These are phyloP conservation scores for Aethionema arabicum DNA, from an alignment of 345 rosid genomes.

Conservation along the genomic window DNA sequence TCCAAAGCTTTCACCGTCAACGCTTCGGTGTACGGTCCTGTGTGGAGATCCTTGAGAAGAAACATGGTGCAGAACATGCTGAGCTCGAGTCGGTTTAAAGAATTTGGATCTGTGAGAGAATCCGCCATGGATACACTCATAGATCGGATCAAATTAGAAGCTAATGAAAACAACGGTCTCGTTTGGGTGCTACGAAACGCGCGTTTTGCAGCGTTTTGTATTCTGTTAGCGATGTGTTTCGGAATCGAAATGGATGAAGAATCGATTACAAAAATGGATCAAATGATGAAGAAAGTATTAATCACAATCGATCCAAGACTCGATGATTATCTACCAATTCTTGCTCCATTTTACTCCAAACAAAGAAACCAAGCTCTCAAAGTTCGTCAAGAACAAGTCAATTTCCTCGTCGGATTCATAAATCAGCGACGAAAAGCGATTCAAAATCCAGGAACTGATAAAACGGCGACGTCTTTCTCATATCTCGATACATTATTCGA, in stretches of 20 bases:
- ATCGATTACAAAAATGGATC: constrained; percentile 54
- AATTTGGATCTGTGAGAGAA: constrained; percentile 51
- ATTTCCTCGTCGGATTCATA: constrained; percentile 52
- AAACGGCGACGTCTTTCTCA: constrained; percentile 60
- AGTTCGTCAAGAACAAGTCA: constrained; percentile 64
- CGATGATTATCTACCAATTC: constrained; percentile 81
- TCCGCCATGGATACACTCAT: constrained; percentile 67
- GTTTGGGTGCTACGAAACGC: constrained; percentile 77
- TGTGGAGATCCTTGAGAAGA: constrained; percentile 79
- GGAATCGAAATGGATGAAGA: constrained; percentile 86
- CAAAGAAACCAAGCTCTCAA: constrained; percentile 53
- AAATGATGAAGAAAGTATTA: constrained; percentile 65
- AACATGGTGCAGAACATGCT: constrained; percentile 98
- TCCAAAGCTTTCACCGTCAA: constrained; percentile 91
- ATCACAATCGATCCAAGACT: constrained; percentile 66
- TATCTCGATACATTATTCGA: constrained; percentile 82
- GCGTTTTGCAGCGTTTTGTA: constrained; percentile 73
- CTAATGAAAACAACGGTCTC: constrained; percentile 45
- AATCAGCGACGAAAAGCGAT: constrained; percentile 55
- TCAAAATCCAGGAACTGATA: constrained; percentile 51
- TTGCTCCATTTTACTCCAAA: constrained; percentile 73
- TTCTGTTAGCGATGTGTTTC: constrained; percentile 74
- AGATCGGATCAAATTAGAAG: constrained; percentile 50
- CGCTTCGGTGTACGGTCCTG: constrained; percentile 76
- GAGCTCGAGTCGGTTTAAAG: constrained; percentile 61